Evolutionary conservation across 495 filamentous ascomycete genomes (phyloP).

Genomic region (Trichoderma parareesei): DNA sequence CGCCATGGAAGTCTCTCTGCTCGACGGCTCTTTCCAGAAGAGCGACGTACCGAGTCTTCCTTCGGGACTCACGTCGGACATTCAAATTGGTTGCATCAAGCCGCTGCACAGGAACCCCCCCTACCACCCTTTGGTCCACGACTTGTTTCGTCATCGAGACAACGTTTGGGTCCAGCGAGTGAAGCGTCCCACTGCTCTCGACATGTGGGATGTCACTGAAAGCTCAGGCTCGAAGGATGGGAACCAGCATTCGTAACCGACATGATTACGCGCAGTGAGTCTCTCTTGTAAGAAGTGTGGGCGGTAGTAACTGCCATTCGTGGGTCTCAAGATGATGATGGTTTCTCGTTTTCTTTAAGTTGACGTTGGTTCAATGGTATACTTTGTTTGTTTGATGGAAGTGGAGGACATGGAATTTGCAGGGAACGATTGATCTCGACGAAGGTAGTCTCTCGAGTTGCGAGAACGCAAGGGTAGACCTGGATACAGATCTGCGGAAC

Average conservation of each 20-base stretch:
- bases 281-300: neutral
- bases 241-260: too few species aligned
- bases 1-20: neutral
- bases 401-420: neutral
- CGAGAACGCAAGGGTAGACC: neutral
- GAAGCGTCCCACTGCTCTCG: neutral
- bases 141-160: neutral
- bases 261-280: neutral
- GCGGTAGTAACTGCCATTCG: neutral
- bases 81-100: neutral
- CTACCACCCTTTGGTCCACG: constrained; percentile 1
- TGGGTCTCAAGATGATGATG: neutral
- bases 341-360: neutral
- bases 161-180: neutral
- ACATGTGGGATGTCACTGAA: neutral
- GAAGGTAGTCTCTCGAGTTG: neutral
- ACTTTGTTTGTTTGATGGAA: neutral
- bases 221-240: neutral
- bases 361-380: neutral
- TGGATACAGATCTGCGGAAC: neutral
- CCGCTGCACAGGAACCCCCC: neutral
- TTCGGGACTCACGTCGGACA: neutral
- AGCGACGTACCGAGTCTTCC: neutral
- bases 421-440: neutral
- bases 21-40: neutral